These are phyloP conservation scores for Penicillium sp. DNA, from an alignment of 2,329 filamentous ascomycete genomes.

Conservation along the genomic window DNA sequence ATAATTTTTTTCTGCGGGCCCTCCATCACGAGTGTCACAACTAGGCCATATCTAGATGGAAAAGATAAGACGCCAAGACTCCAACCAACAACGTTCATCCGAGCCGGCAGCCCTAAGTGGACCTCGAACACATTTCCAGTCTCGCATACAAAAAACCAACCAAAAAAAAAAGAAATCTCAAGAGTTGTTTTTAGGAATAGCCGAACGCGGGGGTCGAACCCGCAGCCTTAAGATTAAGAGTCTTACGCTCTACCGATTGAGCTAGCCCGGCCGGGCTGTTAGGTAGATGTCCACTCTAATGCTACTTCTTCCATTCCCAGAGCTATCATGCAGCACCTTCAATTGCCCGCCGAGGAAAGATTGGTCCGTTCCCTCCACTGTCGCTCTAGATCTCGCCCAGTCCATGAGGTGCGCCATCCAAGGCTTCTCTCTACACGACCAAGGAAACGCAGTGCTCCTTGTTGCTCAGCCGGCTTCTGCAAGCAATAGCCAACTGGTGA, in stretches of 20 bases:
- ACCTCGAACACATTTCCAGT: too few species aligned
- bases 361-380: conserved; percentile 22
- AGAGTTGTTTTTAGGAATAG: conserved; percentile 27
- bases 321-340: background rate
- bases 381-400: conserved; percentile 25
- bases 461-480: conserved; percentile 27
- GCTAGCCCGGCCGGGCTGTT: conserved; percentile 44
- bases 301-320: too few species aligned
- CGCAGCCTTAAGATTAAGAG: conserved; percentile 46
- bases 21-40: too few species aligned
- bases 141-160: too few species aligned
- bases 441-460: conserved; percentile 29
- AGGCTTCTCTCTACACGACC: conserved; percentile 25
- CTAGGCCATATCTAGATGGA: too few species aligned
- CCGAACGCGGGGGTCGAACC: conserved; percentile 45
- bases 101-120: too few species aligned
- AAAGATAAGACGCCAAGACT: too few species aligned
- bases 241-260: conserved; percentile 51
- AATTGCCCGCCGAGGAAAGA: background rate
- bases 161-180: conserved; percentile 19
- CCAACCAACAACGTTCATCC: too few species aligned
- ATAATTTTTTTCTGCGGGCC: too few species aligned
- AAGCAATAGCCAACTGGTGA: conserved; percentile 32
- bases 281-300: background rate
- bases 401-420: conserved; percentile 34